Conservation (phyloP, 305 asterid genomes). For the Fraxinus latifolia region DNA sequence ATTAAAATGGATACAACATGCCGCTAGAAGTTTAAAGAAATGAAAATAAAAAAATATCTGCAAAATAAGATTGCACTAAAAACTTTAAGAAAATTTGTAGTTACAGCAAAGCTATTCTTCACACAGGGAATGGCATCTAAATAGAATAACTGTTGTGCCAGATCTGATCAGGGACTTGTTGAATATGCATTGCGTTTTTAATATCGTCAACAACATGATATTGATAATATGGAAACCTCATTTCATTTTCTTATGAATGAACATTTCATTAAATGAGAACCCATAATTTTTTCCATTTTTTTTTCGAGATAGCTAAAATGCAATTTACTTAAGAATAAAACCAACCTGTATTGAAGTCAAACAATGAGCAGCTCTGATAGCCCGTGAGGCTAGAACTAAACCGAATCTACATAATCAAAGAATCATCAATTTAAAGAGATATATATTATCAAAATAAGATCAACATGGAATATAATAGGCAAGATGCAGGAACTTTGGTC, state of each 20-base stretch:
- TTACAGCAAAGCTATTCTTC: not conserved
- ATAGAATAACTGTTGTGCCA: not conserved
- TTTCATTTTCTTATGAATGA: not conserved
- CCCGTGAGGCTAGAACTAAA: constrained; percentile 70
- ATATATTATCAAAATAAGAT: constrained; percentile 2
- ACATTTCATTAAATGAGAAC: not conserved
- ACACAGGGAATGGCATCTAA: not conserved
- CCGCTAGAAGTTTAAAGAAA: not conserved
- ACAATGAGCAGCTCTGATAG: constrained; percentile 97
- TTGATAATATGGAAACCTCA: not conserved
- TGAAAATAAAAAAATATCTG: not conserved
- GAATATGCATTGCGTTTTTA: not conserved
- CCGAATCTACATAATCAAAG: constrained; percentile 64
- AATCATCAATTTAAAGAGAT: constrained; percentile 19
- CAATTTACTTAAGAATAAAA: constrained; percentile 8
- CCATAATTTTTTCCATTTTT: not conserved
- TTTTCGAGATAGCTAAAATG: not conserved
- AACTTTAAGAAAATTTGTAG: not conserved
- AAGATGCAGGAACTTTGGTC: constrained; percentile 8
- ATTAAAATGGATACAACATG: not conserved
- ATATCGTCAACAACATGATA: not conserved
- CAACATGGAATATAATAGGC: constrained; percentile 7
- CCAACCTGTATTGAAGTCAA: constrained; percentile 96
- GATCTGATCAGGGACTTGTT: not conserved
- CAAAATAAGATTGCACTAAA: not conserved